Percentiles rank a stretch among this genome's conserved stretches.
These are phyloP conservation scores for Chrysosporium queenslandicum DNA, from an alignment of 2,329 filamentous ascomycete species.

Conservation along the genomic window DNA sequence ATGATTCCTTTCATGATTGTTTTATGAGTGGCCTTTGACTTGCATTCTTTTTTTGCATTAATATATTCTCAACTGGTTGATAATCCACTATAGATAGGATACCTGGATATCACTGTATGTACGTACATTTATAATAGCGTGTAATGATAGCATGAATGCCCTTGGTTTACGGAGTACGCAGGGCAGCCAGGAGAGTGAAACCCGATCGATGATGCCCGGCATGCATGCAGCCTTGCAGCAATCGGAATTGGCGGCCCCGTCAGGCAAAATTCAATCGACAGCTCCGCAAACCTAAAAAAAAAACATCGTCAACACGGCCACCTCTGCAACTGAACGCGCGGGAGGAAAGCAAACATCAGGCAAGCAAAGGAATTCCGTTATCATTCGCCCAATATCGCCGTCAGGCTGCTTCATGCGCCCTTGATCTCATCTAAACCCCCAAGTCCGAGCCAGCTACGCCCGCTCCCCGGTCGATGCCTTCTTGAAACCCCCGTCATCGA, in stretches of 20 bases:
- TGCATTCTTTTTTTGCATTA: not conserved
- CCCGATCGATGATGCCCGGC: too few relatives aligned
- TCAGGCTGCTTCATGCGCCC: not conserved
- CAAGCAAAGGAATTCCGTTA: not conserved
- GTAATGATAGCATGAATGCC: not conserved
- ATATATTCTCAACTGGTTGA: not conserved
- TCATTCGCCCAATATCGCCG: not conserved
- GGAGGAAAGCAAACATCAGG: not conserved
- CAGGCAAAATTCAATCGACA: not conserved
- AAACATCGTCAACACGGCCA: not conserved
- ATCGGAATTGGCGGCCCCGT: not conserved
- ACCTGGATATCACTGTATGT: constrained; percentile 5
- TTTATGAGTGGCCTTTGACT: not conserved
- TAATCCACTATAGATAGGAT: constrained; percentile 3
- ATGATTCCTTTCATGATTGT: not conserved
- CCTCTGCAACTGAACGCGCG: not conserved
- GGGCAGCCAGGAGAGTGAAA: not conserved
- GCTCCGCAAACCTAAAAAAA: not conserved
- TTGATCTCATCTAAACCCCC: not conserved
- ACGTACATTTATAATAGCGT: not conserved
- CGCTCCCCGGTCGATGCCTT: not conserved
- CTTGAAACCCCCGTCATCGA: not conserved
- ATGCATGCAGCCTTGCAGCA: not conserved
- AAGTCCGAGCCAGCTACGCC: not conserved
- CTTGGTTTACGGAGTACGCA: not conserved